These are phyloP conservation scores for Tylopilus intermedius DNA, from an alignment of 768 basidiomycete species.

Conservation along the genomic window DNA sequence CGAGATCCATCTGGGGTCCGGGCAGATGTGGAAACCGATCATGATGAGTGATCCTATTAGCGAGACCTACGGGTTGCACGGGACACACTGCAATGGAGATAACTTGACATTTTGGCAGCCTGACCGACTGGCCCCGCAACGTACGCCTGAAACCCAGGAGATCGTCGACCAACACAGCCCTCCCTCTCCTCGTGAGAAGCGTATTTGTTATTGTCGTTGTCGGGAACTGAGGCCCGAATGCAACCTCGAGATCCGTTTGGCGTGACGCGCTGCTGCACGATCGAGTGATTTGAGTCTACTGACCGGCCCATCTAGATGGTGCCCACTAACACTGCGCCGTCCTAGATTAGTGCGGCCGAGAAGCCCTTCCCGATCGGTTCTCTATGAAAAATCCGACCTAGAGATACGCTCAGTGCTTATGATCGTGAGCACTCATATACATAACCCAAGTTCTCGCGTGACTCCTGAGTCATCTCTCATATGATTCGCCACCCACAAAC, in stretches of 20 bases:
- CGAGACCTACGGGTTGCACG: slow-evolving; percentile 13
- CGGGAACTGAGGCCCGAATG: slow-evolving; percentile 20
- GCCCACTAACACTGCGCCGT: slow-evolving; percentile 18
- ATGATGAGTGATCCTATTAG: slow-evolving; percentile 19
- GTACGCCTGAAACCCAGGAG: slow-evolving; percentile 2
- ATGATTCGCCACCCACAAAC: slow-evolving; percentile 13
- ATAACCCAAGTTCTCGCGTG: slow-evolving; percentile 13
- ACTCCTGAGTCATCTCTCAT: slow-evolving; percentile 5
- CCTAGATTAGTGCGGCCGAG: slow-evolving; percentile 26
- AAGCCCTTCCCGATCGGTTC: slow-evolving; percentile 13
- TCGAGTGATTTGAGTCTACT: not conserved
- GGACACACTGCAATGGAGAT: slow-evolving; percentile 9
- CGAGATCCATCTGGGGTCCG: slow-evolving; percentile 5
- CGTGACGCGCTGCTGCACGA: slow-evolving; percentile 9
- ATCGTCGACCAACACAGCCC: slow-evolving; percentile 15
- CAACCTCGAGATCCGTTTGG: slow-evolving; percentile 20
- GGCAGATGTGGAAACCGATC: slow-evolving; percentile 19
- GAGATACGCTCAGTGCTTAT: slow-evolving; percentile 13
- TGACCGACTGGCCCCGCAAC: slow-evolving; percentile 8
- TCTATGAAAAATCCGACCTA: slow-evolving; percentile 4
- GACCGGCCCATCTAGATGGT: slow-evolving; percentile 15
- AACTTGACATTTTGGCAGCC: slow-evolving; percentile 6
- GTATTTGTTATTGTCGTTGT: slow-evolving; percentile 20
- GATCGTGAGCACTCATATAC: slow-evolving; percentile 17
- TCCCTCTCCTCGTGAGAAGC: slow-evolving; percentile 4